These are phyloP conservation scores for Mrakia hoshinonis DNA, from an alignment of 768 basidiomycete species.

Conservation along the genomic window DNA sequence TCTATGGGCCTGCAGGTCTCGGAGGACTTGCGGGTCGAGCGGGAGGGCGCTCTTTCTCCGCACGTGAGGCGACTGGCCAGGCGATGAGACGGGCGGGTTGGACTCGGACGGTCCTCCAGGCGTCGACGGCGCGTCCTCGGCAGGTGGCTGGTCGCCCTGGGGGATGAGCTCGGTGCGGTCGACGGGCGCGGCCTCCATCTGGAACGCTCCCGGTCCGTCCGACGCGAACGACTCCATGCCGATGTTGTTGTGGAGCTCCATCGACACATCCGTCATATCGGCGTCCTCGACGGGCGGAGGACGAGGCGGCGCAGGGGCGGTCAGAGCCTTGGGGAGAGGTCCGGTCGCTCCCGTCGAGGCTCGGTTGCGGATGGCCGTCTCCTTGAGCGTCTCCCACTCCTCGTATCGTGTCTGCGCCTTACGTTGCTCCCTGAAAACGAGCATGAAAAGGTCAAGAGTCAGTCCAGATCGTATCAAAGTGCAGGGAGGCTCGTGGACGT, in stretches of 20 bases:
- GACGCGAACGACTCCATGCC: slow-evolving; percentile 29
- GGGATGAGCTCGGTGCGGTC: slow-evolving; percentile 56
- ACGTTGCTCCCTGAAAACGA: slow-evolving; percentile 64
- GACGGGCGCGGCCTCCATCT: slow-evolving; percentile 76
- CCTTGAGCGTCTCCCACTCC: slow-evolving; percentile 78
- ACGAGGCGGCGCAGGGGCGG: slow-evolving; percentile 65
- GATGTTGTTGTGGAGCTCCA: slow-evolving; percentile 57
- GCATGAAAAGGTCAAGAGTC: not conserved
- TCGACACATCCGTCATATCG: slow-evolving; percentile 77
- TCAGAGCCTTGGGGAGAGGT: slow-evolving; percentile 59
- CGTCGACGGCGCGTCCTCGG: not conserved
- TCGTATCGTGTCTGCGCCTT: slow-evolving; percentile 75
- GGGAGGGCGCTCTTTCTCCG: slow-evolving; percentile 76
- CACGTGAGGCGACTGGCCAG: slow-evolving; percentile 58
- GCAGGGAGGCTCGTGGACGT: slow-evolving; percentile 39
- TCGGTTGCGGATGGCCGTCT: slow-evolving; percentile 56
- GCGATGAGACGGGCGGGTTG: slow-evolving; percentile 26
- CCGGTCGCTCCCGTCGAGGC: slow-evolving; percentile 33
- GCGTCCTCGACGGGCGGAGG: slow-evolving; percentile 69
- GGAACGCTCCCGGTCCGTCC: slow-evolving; percentile 50
- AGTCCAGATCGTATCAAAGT: not conserved
- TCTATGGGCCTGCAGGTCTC: slow-evolving; percentile 71
- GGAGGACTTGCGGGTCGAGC: slow-evolving; percentile 83
- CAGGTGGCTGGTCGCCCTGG: not conserved
- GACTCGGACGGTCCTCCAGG: slow-evolving; percentile 37